Conservation (phyloP, 2,329 filamentous ascomycete species). For the Lizonia empirigonia region DNA sequence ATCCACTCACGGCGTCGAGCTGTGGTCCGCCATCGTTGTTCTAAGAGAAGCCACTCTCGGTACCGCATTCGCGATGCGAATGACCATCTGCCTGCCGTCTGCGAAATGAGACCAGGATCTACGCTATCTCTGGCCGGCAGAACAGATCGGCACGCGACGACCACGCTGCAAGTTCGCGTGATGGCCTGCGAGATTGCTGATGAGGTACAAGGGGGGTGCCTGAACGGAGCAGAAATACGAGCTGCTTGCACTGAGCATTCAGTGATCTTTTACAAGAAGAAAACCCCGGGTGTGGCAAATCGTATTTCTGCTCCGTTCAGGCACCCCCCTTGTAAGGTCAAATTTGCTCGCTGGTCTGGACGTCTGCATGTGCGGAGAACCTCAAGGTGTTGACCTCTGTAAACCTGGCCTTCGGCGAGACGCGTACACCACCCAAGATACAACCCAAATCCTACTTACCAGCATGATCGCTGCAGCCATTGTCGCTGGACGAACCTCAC, state of each 20-base stretch:
- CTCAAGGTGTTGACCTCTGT: neutral
- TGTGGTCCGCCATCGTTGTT: constrained; percentile 1
- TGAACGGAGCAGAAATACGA: no score
- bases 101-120: constrained; percentile 32
- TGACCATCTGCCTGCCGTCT: constrained; percentile 22
- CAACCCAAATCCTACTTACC: neutral
- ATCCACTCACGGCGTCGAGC: neutral
- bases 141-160: constrained; percentile 15
- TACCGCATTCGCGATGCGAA: constrained; percentile 11
- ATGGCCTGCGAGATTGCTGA: constrained; percentile 15
- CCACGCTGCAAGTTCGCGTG: constrained; percentile 12
- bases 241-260: no score
- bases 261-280: no score
- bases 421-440: neutral
- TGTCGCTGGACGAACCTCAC: neutral
- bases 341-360: constrained; percentile 11
- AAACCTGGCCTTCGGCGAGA: constrained; percentile 11
- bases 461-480: constrained; percentile 5
- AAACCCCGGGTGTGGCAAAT: no score
- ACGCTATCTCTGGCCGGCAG: constrained; percentile 16
- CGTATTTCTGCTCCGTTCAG: no score
- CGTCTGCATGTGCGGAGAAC: constrained; percentile 9
- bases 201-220: no score
- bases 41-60: constrained; percentile 5
- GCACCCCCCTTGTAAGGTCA: no score